A percentile compares a stretch with the other conserved stretches of the same genome.
Conservation (phyloP, 208 protist species). For the Trypanosoma theileri region DNA sequence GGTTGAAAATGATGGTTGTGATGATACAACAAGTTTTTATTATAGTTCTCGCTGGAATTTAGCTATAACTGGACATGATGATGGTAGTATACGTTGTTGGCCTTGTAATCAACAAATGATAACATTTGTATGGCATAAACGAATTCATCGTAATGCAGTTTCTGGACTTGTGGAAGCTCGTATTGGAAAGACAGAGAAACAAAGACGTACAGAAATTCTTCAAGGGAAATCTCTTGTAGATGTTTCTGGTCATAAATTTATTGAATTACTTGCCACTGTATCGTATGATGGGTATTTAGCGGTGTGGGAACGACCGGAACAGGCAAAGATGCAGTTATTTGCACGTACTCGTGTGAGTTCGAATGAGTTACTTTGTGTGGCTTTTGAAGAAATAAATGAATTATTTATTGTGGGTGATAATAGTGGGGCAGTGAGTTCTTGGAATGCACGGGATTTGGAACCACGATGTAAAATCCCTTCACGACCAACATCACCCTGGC, state of each 20-base stretch:
- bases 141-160: slow-evolving; percentile 40
- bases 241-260: not conserved
- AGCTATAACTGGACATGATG: slow-evolving; percentile 45
- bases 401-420: slow-evolving; percentile 31
- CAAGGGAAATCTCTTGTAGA: not conserved
- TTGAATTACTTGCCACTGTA: slow-evolving; percentile 41
- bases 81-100: slow-evolving; percentile 42
- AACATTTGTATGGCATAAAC: slow-evolving; percentile 25
- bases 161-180: slow-evolving; percentile 32
- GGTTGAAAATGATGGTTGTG: slow-evolving; percentile 9
- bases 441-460: slow-evolving; percentile 19
- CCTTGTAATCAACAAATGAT: slow-evolving; percentile 32
- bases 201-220: not conserved
- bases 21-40: slow-evolving; percentile 39
- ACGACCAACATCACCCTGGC: slow-evolving; percentile 24
- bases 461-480: slow-evolving; percentile 22
- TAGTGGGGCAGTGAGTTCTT: slow-evolving; percentile 27
- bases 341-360: slow-evolving; percentile 31
- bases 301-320: slow-evolving; percentile 33
- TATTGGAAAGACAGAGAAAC: slow-evolving; percentile 6
- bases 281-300: slow-evolving; percentile 56
- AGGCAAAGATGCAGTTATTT: slow-evolving; percentile 11
- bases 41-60: slow-evolving; percentile 29
- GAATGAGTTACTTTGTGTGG: slow-evolving; percentile 55
- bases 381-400: slow-evolving; percentile 28